Evolutionary conservation across 495 filamentous ascomycete species (phyloP).

Genomic region (Umbilicaria muhlenbergii): DNA sequence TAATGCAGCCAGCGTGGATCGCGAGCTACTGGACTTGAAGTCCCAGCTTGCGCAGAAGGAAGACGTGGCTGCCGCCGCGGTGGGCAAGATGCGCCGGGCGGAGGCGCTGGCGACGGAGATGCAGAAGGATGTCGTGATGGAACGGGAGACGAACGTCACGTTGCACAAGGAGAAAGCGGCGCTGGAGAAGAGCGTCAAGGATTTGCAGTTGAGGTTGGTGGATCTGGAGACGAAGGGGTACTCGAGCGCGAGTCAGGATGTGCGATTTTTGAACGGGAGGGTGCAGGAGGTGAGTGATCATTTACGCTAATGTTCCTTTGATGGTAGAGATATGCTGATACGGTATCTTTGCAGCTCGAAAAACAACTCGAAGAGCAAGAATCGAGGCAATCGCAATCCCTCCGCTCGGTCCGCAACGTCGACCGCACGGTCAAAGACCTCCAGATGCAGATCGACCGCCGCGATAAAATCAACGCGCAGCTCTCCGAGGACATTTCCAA

Average conservation of each 20-base stretch:
- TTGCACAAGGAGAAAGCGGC: conserved; percentile 86
- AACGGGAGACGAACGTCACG: conserved; percentile 67
- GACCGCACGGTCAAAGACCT: conserved; percentile 92
- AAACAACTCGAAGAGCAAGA: conserved; percentile 79
- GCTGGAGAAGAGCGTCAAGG: conserved; percentile 81
- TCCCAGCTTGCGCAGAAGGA: conserved; percentile 81
- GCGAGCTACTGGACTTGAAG: conserved; percentile 82
- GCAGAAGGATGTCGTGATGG: conserved; percentile 86
- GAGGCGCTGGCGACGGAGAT: conserved; percentile 79
- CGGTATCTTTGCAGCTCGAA: conserved; percentile 49
- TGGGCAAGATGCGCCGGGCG: conserved; percentile 96
- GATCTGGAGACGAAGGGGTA: conserved; percentile 97
- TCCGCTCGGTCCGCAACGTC: conserved; percentile 78
- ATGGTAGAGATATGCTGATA: no score
- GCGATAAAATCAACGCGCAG: conserved; percentile 68
- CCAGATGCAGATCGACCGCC: conserved; percentile 79
- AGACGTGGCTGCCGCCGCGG: conserved; percentile 80
- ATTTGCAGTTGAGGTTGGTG: conserved; percentile 76
- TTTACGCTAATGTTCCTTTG: not conserved
- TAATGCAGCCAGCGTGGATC: conserved; percentile 80
- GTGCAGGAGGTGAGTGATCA: conserved; percentile 71
- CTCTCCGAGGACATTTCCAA: conserved; percentile 69
- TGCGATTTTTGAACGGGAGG: conserved; percentile 84
- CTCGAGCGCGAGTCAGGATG: conserved; percentile 82
- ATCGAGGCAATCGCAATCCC: conserved; percentile 55